Conservation (phyloP, 169 alveolate species). For the Eimeria zaria region DNA sequence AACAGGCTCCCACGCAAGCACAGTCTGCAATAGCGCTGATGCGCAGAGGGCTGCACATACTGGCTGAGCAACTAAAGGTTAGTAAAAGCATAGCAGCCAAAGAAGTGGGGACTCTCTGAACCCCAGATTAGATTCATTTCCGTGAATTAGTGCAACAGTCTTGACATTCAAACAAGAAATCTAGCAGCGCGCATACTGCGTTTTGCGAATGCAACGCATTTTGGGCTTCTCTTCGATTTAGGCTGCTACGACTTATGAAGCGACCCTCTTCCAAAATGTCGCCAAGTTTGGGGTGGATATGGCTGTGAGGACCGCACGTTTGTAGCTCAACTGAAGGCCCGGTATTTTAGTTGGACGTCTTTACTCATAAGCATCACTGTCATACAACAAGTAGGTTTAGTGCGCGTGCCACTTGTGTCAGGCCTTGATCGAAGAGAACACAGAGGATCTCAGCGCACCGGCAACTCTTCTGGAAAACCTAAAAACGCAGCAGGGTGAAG, state of each 20-base stretch:
- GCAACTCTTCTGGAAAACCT: conserved; percentile 9
- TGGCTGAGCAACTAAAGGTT: conserved; percentile 23
- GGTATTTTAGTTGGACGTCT: neutral
- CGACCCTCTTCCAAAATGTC: conserved; percentile 21
- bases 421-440: neutral
- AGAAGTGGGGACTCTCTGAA: neutral
- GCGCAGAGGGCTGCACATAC: conserved; percentile 47
- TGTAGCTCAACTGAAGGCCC: too few relatives aligned
- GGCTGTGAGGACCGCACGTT: conserved; percentile 9
- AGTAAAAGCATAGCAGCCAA: neutral
- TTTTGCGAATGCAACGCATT: neutral
- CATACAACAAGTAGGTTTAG: neutral
- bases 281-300: conserved; percentile 53
- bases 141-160: neutral
- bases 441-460: conserved; percentile 20
- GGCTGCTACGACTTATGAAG: conserved; percentile 50
- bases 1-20: conserved; percentile 6
- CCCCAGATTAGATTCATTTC: neutral
- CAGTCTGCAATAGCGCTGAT: conserved; percentile 43
- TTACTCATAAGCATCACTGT: neutral
- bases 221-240: neutral
- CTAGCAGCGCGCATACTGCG: too few relatives aligned
- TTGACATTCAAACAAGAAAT: neutral
- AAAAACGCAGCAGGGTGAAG: conserved; percentile 22
- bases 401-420: neutral